Percentiles rank a stretch among this genome's conserved stretches.
phyloP scores from a whole-genome alignment of 345 rosid genomes.

The Linum lewisii region DNA sequence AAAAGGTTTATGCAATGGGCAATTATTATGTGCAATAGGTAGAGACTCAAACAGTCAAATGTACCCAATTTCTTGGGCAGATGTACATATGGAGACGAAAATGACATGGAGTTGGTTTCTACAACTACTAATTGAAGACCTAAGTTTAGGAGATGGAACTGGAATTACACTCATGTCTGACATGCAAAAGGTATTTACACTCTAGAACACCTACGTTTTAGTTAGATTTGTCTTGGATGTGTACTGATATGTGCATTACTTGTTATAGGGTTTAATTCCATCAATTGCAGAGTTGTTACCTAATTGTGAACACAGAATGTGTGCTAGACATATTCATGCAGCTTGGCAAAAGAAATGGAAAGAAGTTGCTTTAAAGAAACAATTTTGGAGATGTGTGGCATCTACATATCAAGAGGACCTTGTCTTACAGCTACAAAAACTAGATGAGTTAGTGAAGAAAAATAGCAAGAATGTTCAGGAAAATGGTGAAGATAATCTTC shows the following conservation, averaged over 20 bases:
- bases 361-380: too few relatives aligned
- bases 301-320: constrained; percentile 7
- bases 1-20: constrained; percentile 2
- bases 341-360: constrained; percentile 6
- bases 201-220: too few relatives aligned
- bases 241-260: not conserved
- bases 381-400: too few relatives aligned
- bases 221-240: not conserved
- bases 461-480: too few relatives aligned
- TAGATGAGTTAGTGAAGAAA: too few relatives aligned
- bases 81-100: not conserved
- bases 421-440: too few relatives aligned
- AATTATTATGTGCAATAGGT: constrained; percentile 1
- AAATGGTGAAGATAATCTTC: too few relatives aligned
- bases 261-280: not conserved
- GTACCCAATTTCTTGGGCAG: not conserved
- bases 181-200: constrained; percentile 14
- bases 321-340: not conserved
- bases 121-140: not conserved
- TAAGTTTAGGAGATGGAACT: not conserved
- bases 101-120: constrained; percentile 3
- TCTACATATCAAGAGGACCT: too few relatives aligned
- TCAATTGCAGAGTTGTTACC: not conserved
- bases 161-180: not conserved
- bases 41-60: not conserved